phyloP scores from a whole-genome alignment of 176 grass and related monocot genomes.

The Eleusine indica region DNA sequence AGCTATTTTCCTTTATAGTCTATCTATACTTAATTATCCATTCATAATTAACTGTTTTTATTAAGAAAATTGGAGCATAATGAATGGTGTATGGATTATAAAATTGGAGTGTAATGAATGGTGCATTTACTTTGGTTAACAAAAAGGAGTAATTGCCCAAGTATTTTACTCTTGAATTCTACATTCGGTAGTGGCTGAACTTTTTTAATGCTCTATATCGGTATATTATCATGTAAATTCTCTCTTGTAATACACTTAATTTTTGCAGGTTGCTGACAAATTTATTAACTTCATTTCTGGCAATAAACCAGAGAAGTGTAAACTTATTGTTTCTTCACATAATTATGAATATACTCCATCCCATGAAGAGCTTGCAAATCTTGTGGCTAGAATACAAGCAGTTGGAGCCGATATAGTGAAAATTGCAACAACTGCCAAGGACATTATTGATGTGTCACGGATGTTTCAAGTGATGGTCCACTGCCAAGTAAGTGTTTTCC shows the following conservation, averaged over 20 bases:
- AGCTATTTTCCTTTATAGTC: not conserved
- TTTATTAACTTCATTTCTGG: slow-evolving; percentile 76
- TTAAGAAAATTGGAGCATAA: not conserved
- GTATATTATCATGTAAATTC: slow-evolving; percentile 5
- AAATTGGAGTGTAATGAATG: not conserved
- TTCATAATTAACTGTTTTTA: not conserved
- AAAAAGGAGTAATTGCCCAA: not conserved
- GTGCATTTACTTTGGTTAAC: not conserved
- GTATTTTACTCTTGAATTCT: not conserved
- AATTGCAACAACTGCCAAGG: slow-evolving; percentile 81
- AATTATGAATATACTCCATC: slow-evolving; percentile 93
- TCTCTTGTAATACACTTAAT: slow-evolving; percentile 29
- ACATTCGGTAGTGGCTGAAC: not conserved
- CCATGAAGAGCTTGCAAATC: slow-evolving; percentile 68
- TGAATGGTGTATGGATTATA: not conserved
- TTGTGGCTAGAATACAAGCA: slow-evolving; percentile 92
- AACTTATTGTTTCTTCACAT: slow-evolving; percentile 97
- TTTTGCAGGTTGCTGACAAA: slow-evolving; percentile 73
- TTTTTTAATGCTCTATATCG: not conserved
- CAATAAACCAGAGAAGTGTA: slow-evolving; percentile 80
- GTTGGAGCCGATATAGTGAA: slow-evolving; percentile 96
- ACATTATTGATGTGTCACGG: slow-evolving; percentile 77
- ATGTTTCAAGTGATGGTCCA: slow-evolving; percentile 95
- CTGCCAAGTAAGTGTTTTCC: slow-evolving; percentile 74
- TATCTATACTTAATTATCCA: not conserved